These are phyloP conservation scores for Nemania bipapillata DNA, from an alignment of 2,329 filamentous ascomycete genomes.

Conservation along the genomic window DNA sequence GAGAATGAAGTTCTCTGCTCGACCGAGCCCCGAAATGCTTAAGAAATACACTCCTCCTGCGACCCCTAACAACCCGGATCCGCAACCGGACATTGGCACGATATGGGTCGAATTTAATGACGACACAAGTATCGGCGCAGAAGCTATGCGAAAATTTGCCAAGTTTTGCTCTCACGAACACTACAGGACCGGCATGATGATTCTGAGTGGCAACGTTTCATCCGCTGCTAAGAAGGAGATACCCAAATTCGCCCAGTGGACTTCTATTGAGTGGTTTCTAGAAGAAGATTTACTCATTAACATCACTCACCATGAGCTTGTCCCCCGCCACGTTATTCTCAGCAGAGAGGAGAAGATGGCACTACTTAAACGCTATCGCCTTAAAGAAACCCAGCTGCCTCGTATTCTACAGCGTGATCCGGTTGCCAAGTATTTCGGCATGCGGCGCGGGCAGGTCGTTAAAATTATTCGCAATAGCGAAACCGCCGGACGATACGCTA, in stretches of 20 bases:
- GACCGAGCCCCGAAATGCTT: constrained; percentile 85
- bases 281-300: constrained; percentile 97
- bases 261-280: constrained; percentile 91
- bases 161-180: constrained; percentile 81
- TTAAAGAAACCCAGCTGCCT: constrained; percentile 97
- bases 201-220: constrained; percentile 84
- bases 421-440: constrained; percentile 88
- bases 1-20: constrained; percentile 87
- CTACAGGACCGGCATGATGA: constrained; percentile 90
- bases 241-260: constrained; percentile 76
- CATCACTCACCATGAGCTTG: constrained; percentile 96
- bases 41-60: constrained; percentile 81
- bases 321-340: constrained; percentile 90
- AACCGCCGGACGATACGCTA: constrained; percentile 95
- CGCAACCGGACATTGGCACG: constrained; percentile 79
- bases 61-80: constrained; percentile 75
- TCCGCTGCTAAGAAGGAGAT: constrained; percentile 89
- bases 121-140: constrained; percentile 84
- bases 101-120: constrained; percentile 92
- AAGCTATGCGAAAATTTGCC: constrained; percentile 90
- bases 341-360: constrained; percentile 89
- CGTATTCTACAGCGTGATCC: constrained; percentile 92
- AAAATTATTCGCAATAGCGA: constrained; percentile 98
- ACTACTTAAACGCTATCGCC: constrained; percentile 85
- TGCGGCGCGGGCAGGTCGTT: constrained; percentile 92